Evolutionary conservation across 2,329 filamentous ascomycete species (phyloP).

Genomic region (Sporothrix globosa): DNA sequence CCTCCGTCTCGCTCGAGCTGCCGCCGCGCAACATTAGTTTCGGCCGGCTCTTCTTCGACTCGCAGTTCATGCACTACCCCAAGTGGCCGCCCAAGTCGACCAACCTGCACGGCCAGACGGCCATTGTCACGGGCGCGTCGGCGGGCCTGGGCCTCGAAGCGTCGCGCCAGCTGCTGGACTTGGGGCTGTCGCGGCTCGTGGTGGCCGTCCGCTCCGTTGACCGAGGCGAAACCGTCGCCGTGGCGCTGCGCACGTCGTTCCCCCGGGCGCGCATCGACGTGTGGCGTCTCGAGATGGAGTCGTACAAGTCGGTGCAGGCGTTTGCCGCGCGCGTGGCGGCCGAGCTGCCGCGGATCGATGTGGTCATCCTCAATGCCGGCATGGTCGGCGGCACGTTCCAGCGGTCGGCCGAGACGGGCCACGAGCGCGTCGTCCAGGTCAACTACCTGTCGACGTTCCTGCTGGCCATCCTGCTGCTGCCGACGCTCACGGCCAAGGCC

Average conservation of each 20-base stretch:
- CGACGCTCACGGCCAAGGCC: slow-evolving; percentile 36
- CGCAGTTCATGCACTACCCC: slow-evolving; percentile 11
- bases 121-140: slow-evolving; percentile 38
- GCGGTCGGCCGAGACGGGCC: slow-evolving; percentile 36
- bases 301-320: slow-evolving; percentile 42
- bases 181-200: slow-evolving; percentile 45
- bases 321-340: slow-evolving; percentile 38
- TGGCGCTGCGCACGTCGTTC: background rate
- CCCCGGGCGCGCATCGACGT: slow-evolving; percentile 40
- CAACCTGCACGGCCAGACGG: slow-evolving; percentile 37
- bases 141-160: slow-evolving; percentile 38
- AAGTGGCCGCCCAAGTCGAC: slow-evolving; percentile 19
- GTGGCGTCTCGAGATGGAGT: slow-evolving; percentile 48
- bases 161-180: slow-evolving; percentile 38
- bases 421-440: slow-evolving; percentile 43
- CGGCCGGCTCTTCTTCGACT: background rate
- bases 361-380: slow-evolving; percentile 30
- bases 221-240: slow-evolving; percentile 27
- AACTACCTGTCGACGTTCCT: slow-evolving; percentile 44
- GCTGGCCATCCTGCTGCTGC: slow-evolving; percentile 41
- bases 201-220: slow-evolving; percentile 45
- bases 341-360: slow-evolving; percentile 23
- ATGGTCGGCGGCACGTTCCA: background rate
- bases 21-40: background rate
- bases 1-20: slow-evolving; percentile 18